Evolutionary conservation across 495 filamentous ascomycete genomes (phyloP).

Genomic region (Penicillium psychrofluorescens): DNA sequence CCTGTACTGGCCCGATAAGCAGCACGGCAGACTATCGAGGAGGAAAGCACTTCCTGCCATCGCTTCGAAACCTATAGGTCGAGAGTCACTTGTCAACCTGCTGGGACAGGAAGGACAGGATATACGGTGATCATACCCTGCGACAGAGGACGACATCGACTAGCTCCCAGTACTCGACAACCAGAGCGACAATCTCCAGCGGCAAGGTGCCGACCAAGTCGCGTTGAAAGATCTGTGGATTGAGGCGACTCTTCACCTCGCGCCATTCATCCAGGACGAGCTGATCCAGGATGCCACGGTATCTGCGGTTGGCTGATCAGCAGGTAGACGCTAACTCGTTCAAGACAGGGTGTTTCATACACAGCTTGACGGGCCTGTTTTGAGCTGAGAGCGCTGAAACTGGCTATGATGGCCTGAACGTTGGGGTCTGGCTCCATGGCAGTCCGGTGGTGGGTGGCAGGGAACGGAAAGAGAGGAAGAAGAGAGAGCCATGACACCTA

Average conservation of each 20-base stretch:
- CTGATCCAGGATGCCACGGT: conserved; percentile 19
- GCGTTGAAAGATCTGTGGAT: conserved; percentile 15
- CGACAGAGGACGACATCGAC: conserved; percentile 19
- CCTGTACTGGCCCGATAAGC: conserved; percentile 8
- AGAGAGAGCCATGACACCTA: no score
- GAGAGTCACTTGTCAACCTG: not conserved
- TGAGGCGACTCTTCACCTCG: conserved; percentile 16
- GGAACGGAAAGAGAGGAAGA: no score
- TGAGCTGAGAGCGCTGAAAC: not conserved
- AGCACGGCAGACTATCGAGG: conserved; percentile 5
- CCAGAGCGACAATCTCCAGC: conserved; percentile 19
- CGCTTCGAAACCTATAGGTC: conserved; percentile 21
- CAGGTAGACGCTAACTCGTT: not conserved
- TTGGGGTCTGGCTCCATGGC: not conserved
- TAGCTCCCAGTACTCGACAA: conserved; percentile 16
- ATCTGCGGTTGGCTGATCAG: conserved; percentile 9
- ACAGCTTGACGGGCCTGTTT: not conserved
- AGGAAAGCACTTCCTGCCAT: conserved; percentile 26
- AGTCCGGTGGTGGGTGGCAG: no score
- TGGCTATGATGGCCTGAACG: not conserved
- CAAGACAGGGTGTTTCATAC: not conserved
- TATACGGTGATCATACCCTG: conserved; percentile 11
- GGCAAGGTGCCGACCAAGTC: conserved; percentile 30
- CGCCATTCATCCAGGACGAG: conserved; percentile 26
- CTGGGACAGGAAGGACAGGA: not conserved